Evolutionary conservation across 2,329 filamentous ascomycete genomes (phyloP), one percentile per base, ranked within the genome.

Genomic region (Rhinocladiella mackenziei): DNA sequence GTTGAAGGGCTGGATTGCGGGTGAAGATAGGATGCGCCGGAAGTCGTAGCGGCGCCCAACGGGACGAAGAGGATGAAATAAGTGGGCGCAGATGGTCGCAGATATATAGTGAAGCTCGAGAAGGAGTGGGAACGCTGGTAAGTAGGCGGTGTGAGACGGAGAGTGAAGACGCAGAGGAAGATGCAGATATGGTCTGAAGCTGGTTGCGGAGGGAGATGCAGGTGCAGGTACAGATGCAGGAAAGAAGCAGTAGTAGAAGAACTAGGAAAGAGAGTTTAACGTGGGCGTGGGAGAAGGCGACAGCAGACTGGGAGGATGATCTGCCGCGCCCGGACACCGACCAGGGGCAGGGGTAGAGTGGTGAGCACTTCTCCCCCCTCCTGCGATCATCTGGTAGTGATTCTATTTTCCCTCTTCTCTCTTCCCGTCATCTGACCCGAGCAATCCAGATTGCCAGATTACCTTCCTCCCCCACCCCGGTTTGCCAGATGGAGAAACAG

Each of bases 11-110:
- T n/a, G n/a, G n/a, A n/a, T n/a, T n/a, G n/a, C n/a, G n/a, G 26
- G 18, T n/a, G 23, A 7, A 26, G 23, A 26, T 26, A 26, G 7
- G 11, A 46, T 51, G 48, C 48, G 48, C 48, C 39, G 44, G 48
- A 29, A 17, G 11, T n/a, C 30, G 22, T 32, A 30, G n/a, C 22
- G 32, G 45, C 31, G 41, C 42, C 41, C 26, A 23, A 14, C 15
- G 13, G 17, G 19, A 31, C 18, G 29, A 23, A 17, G 14, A 34
- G 13, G 33, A 23, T 18, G 29, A 11, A n/a, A 29, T 18, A 13
- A 36, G 13, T 5, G 9, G 22, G 36, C 39, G 32, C 25, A 43
- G 29, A 31, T 30, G 13, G 14, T 40, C 39, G 35, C 34, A 45
- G 29, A 30, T 31, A 31, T 38, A 29, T 35, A 20, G 32, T 33